phyloP scores from a whole-genome alignment of 192 early-diverging fungal genomes.

The Thoreauomyces humboldtii region DNA sequence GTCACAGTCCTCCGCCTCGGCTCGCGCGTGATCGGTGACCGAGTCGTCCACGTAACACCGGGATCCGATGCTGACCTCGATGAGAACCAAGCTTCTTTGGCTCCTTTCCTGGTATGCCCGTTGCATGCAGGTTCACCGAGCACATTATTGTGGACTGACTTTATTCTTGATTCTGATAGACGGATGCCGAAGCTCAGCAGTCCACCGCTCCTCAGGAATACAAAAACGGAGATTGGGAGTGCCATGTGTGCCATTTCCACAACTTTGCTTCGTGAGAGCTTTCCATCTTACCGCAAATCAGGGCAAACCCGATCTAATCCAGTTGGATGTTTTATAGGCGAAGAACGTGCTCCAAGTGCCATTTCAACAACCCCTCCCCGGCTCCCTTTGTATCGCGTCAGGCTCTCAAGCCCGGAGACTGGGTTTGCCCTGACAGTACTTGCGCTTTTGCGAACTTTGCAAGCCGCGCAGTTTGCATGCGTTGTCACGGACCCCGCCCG shows the following conservation, averaged over 20 bases:
- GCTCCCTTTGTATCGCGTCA: slow-evolving; percentile 40
- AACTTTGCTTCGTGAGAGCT: slow-evolving; percentile 72
- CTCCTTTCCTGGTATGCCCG: slow-evolving; percentile 63
- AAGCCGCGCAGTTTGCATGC: slow-evolving; percentile 61
- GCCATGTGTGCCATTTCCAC: slow-evolving; percentile 65
- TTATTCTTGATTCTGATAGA: too few species aligned
- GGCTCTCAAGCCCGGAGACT: slow-evolving; percentile 58
- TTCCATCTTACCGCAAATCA: too few species aligned
- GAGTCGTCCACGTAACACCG: slow-evolving; percentile 63
- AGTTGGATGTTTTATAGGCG: too few species aligned
- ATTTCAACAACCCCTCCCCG: slow-evolving; percentile 48
- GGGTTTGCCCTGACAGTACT: slow-evolving; percentile 64
- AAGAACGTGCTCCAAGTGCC: slow-evolving; percentile 66
- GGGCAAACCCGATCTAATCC: too few species aligned
- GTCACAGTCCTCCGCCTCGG: slow-evolving; percentile 58
- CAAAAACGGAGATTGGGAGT: slow-evolving; percentile 72
- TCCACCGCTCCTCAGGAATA: slow-evolving; percentile 19
- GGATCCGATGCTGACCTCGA: slow-evolving; percentile 61
- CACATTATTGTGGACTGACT: slow-evolving; percentile 29
- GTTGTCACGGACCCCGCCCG: slow-evolving; percentile 50
- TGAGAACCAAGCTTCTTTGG: slow-evolving; percentile 49
- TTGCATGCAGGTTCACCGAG: too few species aligned
- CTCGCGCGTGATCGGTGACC: slow-evolving; percentile 56
- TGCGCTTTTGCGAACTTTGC: slow-evolving; percentile 79
- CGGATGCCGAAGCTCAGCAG: slow-evolving; percentile 20